Evolutionary conservation across 2,329 filamentous ascomycete genomes (phyloP).

Genomic region (Pleurostoma richardsiae): DNA sequence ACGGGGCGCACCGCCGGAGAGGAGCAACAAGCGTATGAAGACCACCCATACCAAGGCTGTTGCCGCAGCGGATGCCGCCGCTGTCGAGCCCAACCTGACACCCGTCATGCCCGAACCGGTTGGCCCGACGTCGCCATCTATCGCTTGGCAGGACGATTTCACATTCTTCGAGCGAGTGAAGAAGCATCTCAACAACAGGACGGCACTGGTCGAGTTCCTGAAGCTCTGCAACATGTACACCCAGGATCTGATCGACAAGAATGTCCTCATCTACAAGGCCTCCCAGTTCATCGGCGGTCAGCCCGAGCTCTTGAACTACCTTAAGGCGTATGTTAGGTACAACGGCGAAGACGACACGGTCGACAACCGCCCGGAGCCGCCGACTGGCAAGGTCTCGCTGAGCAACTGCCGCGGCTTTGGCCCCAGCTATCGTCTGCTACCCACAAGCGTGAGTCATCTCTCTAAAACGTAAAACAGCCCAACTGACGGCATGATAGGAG

Average conservation of each 20-base stretch:
- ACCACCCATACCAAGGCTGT: slow-evolving; percentile 58
- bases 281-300: slow-evolving; percentile 83
- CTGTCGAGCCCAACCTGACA: slow-evolving; percentile 80
- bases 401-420: slow-evolving; percentile 95
- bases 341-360: slow-evolving; percentile 73
- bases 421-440: slow-evolving; percentile 88
- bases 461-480: too few relatives aligned
- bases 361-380: slow-evolving; percentile 70
- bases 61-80: slow-evolving; percentile 49
- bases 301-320: slow-evolving; percentile 81
- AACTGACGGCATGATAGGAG: slow-evolving; percentile 42
- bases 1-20: slow-evolving; percentile 26
- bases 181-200: slow-evolving; percentile 91
- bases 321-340: slow-evolving; percentile 77
- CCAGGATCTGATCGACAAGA: slow-evolving; percentile 84
- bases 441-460: slow-evolving; percentile 58
- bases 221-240: slow-evolving; percentile 96
- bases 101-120: slow-evolving; percentile 85
- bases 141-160: slow-evolving; percentile 79
- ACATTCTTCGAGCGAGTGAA: slow-evolving; percentile 95
- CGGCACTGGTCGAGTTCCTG: slow-evolving; percentile 89
- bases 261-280: slow-evolving; percentile 76
- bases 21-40: slow-evolving; percentile 63
- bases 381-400: slow-evolving; percentile 78
- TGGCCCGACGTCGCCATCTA: slow-evolving; percentile 65